Evolutionary conservation across 2,329 filamentous ascomycete species (phyloP), one percentile per base, ranked within the genome.

Genomic region (Didymellaceae sp.): DNA sequence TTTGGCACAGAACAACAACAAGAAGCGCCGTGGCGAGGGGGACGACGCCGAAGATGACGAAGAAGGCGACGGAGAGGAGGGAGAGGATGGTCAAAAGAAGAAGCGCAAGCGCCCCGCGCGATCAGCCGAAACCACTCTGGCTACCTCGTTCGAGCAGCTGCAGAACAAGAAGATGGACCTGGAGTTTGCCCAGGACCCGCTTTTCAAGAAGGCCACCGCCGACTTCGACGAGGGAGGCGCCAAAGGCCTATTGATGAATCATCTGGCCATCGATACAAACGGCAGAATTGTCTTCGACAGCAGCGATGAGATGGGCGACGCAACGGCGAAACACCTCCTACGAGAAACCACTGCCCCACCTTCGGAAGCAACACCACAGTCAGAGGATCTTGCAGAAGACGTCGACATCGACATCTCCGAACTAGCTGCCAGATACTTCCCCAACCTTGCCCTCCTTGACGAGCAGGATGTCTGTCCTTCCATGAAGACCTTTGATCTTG

Each of bases 131-230:
- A 88, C 90, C n/a, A 99, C 94, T 0, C 80, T 99, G 5, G 94
- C 90, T 3, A 87, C 90, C 0, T 94, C 90, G 0, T 97, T 97
- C 72, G 85, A 88, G 32, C 87, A 92, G 14, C 72, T 99, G 45
- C 91, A 96, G 70, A 80, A 97, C 63, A 99, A 99, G 76, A 99
- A 97, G 74, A 92, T 99, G 66, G 94, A 99, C 64, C 82, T 97
- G 34, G 94, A 99, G 67, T 97, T 99, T 60, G 87, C 92, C 0
- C 93, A 99, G 5, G 94, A 99, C 68, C 94, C 94, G 2, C 77
- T 99, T n/a, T 99, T 99, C 82, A 99, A 99, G 70, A 99, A 99
- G 70, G 93, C 93, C 0, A 96, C 93, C 5, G 94, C 94, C 33
- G 94, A 99, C 76, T 99, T 99, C 60, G 94, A 99, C 69, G 94